Evolutionary conservation across 1,139 yeast genomes (phyloP), one percentile per base, ranked within the genome.

Genomic region (Yamadazyma membranifaciens): DNA sequence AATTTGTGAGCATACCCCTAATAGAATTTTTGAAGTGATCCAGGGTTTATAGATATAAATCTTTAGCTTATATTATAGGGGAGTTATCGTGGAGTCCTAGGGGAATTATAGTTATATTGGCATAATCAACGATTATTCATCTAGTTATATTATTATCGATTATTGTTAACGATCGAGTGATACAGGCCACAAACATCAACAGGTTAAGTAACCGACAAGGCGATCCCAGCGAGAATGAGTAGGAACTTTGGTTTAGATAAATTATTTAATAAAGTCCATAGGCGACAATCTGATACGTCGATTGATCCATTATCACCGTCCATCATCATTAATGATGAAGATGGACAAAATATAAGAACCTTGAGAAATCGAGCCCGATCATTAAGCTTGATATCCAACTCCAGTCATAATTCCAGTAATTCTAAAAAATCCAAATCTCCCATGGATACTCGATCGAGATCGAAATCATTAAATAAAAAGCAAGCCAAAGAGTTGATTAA

Each of bases 401-500:
- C 22, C 4, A 40, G 42, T 24, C 25, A 30, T 33, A 26, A 12
- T 32, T 40, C 43, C 2, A 30, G 34, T 9, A 36, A 9, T 34
- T 11, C 34, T 24, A 46, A 17, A n/a, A 33, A 33, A 14, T 39
- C 52, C 43, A 33, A 40, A 47, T 20, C 46, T 9, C 43, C 50
- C 9, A 28, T 30, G 7, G 46, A 37, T 9, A 49, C 56, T 2
- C 40, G 58, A n/a, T 46, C 55, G 6, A 41, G 52, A 13, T 51
- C 57, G 10, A 49, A 51, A 34, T 55, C 59, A 14, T 57, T 52
- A 5, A 46, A 55, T 25, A 61, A 60, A 43, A 63, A 60, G 35
- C 63, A 57, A 37, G 65, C 74, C 16, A 68, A 65, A 45, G 73
- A 66, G 36, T 60, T 70, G 32, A 64, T 71, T 30, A 66, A 67